Evolutionary conservation across 1,284 basidiomycete genomes (phyloP), one percentile per base, ranked within the genome.

Genomic region (Marasmius sp.): DNA sequence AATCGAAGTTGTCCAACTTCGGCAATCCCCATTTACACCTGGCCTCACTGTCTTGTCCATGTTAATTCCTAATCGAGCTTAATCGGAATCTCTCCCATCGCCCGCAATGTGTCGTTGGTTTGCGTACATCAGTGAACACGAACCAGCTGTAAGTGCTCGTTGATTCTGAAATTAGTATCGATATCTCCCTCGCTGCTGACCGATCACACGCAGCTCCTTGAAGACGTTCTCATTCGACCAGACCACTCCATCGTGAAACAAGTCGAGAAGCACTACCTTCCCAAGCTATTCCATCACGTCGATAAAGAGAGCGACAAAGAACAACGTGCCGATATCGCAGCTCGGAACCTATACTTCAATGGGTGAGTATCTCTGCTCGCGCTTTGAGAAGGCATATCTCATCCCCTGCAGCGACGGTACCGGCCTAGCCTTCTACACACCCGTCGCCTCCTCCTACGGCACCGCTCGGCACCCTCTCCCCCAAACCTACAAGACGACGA

Each of bases 221-320:
- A 57, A 16, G 56, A 57, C 36, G 39, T 57, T 33, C 56, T 57
- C 33, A 37, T 57, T 37, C 27, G 41, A 18, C 56, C 56, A n/a
- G 27, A 39, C 11, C 56, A 57, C 41, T 57, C 56, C 14, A 57
- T 57, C 34, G 56, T 57, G 22, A 57, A 57, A 36, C 56, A 57
- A 47, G 56, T 57, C 2, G 33, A 57, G 27, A 20, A 57, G 22
- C 56, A 57, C 33, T 57, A 47, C 22, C 41, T 57, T 20, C 56
- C 56, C 14, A 27, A 14, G 14, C 56, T 57, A 14, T 57, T 57
- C 22, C 39, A 20, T 10, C 56, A 57, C 18, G 34, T 49, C 41
- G 47, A 45, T n/a, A 45, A 47, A 18, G 56, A 45, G 10, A n/a
- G 16, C n/a, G 56, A 57, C 41, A 27, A 47, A 43, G 56, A 16